Evolutionary conservation across 1,284 basidiomycete species (phyloP), one percentile per base, ranked within the genome.

Genomic region (Ganoderma multipileum): DNA sequence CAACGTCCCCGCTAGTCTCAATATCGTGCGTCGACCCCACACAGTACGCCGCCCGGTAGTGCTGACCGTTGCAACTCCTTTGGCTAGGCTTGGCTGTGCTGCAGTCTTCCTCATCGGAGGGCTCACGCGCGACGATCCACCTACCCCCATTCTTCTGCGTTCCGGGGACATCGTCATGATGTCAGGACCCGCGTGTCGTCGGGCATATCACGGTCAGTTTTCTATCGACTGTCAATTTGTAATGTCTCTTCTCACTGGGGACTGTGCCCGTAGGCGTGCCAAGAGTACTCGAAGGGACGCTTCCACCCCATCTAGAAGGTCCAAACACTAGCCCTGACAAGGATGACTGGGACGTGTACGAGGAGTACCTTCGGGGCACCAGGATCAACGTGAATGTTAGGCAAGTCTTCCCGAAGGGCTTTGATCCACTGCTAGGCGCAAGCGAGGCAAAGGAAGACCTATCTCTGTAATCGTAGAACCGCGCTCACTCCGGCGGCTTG

Each of bases 131-230:
- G 90, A 95, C 64, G 83, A 83, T 0, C 84, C 89, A n/a, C 96
- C 96, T 0, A 81, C 89, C 12, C 89, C 95, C 0, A 89, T 98
- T 66, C 83, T 97, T 16, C 84, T 98, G 1, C 88, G 94, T 26
- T 95, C 94, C 0, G 96, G 96, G 8, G 96, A 98, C 77, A 88
- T 93, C 0, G 83, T 97, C n/a, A 90, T 97, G 75, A 97, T 98
- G 95, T 92, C 93, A 0, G 96, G 96, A 0, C 93, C 93, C 30
- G 81, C 83, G 30, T 94, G 94, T 72, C 85, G 96, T 64, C 84
- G 95, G 52, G 92, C 91, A 33, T 98, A 95, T 77, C 96, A 98
- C 74, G 96, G 93, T 91, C 62, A 12, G 44, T 23, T 14, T 52
- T 9, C 23, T 1, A 1, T 54, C 23, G 85, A 76, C 26, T n/a